phyloP scores from a whole-genome alignment of 306 rosid species.

The Cucumis cinereus region DNA sequence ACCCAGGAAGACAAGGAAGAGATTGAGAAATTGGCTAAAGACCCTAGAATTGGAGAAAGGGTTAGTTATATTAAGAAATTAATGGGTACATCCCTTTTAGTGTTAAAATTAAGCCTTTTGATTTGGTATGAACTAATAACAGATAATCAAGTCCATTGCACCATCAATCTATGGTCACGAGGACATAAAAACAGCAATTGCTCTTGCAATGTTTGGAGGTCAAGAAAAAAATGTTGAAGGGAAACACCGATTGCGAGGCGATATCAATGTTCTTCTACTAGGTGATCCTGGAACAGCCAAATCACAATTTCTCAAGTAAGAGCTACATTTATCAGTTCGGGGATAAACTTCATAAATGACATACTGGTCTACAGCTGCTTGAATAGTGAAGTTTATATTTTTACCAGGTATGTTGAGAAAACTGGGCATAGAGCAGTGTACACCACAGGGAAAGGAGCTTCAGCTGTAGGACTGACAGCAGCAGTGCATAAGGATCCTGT shows the following conservation, averaged over 20 bases:
- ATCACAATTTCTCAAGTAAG: conserved; percentile 96
- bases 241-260: conserved; percentile 81
- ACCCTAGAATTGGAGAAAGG: conserved; percentile 96
- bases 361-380: neutral
- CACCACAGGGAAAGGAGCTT: conserved; percentile 98
- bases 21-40: conserved; percentile 68
- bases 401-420: conserved; percentile 78
- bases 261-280: conserved; percentile 84
- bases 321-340: conserved; percentile 5
- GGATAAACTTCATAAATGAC: neutral
- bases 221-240: conserved; percentile 90
- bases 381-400: neutral
- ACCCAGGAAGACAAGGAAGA: conserved; percentile 90
- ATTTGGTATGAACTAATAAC: conserved; percentile 16
- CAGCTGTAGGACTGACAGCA: conserved; percentile 99
- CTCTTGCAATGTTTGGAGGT: conserved; percentile 98
- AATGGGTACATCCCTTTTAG: neutral
- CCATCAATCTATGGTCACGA: conserved; percentile 97
- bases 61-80: conserved; percentile 28
- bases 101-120: conserved; percentile 3
- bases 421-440: conserved; percentile 98
- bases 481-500: conserved; percentile 98
- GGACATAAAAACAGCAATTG: conserved; percentile 88
- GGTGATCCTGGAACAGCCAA: conserved; percentile 99
- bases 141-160: conserved; percentile 88